phyloP scores from a whole-genome alignment of 2,329 filamentous ascomycete species.

The Volutella citrinella region DNA sequence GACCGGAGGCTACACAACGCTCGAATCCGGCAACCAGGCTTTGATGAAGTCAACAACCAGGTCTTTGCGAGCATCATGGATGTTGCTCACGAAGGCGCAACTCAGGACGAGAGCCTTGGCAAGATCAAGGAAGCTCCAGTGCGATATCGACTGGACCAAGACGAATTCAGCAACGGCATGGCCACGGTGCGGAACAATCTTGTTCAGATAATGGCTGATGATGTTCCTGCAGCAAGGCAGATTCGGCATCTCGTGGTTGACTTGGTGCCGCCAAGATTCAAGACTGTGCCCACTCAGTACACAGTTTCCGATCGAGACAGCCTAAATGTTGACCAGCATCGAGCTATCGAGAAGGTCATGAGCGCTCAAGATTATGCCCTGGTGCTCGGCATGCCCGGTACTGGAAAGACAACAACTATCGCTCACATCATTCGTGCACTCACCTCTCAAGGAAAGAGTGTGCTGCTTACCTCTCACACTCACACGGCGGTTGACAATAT shows the following conservation, averaged over 20 bases:
- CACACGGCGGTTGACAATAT: slow-evolving; percentile 99
- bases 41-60: slow-evolving; percentile 75
- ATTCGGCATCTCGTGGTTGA: slow-evolving; percentile 81
- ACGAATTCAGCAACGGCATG: slow-evolving; percentile 98
- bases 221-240: slow-evolving; percentile 65
- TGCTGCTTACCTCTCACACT: slow-evolving; percentile 91
- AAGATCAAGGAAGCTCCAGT: slow-evolving; percentile 54
- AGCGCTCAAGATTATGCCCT: slow-evolving; percentile 91
- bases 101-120: slow-evolving; percentile 48
- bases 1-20: slow-evolving; percentile 88
- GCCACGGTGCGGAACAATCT: slow-evolving; percentile 91
- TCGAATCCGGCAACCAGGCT: slow-evolving; percentile 70
- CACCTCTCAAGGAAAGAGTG: slow-evolving; percentile 84
- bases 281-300: slow-evolving; percentile 60
- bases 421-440: slow-evolving; percentile 93
- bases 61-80: slow-evolving; percentile 92
- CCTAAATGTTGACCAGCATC: slow-evolving; percentile 84
- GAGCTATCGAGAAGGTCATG: slow-evolving; percentile 92
- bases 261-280: slow-evolving; percentile 70
- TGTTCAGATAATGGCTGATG: slow-evolving; percentile 84
- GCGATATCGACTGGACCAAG: slow-evolving; percentile 87
- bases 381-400: slow-evolving; percentile 98
- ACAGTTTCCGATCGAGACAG: slow-evolving; percentile 58
- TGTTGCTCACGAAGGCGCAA: slow-evolving; percentile 56
- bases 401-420: slow-evolving; percentile 97